Evolutionary conservation across 257 asterid genomes (phyloP), one percentile per base, ranked within the genome.

Genomic region (Solanum boliviense): DNA sequence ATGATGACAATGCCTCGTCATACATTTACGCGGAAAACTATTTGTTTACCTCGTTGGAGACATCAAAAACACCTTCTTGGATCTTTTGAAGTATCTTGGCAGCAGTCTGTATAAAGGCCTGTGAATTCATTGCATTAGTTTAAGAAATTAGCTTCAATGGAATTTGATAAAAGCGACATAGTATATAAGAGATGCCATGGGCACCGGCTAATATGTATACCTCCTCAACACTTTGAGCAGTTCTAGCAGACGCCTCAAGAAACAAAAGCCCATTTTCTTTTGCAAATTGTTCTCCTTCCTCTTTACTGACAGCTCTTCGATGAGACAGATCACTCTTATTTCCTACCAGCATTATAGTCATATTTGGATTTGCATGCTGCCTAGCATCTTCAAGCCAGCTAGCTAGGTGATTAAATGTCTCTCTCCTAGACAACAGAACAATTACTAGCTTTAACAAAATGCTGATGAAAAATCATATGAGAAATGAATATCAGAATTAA

Each of bases 251-350:
- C 23, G 94, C 94, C 89, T 94, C 98, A 89, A 95, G 21, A 90
- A 95, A 95, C 67, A 93, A 82, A 86, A 95, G 96, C 60, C 98
- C 98, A 74, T 95, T 91, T 89, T 95, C 95, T 89, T 93, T 93
- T 60, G 98, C 98, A 92, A 95, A 95, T 73, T 94, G 98, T 70
- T 94, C 98, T n/a, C 96, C 98, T 86, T 95, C 98, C 92, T 94
- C 98, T 89, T 92, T 95, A 88, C 94, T 94, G 39, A 94, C 96
- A 88, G 96, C 98, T 88, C 98, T 93, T 87, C 96, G 88, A 78
- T 93, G 96, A 31, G 94, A 92, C 76, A 94, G 95, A 89, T 95
- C 98, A 89, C 94, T 93, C 90, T 95, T 95, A 89, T 95, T 95
- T 6, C 95, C 98, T 38, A 95, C 90, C 23, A 94, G 98, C 92